Evolutionary conservation across 768 basidiomycete species (phyloP), one percentile per base, ranked within the genome.

Genomic region (Harrya chromipes): DNA sequence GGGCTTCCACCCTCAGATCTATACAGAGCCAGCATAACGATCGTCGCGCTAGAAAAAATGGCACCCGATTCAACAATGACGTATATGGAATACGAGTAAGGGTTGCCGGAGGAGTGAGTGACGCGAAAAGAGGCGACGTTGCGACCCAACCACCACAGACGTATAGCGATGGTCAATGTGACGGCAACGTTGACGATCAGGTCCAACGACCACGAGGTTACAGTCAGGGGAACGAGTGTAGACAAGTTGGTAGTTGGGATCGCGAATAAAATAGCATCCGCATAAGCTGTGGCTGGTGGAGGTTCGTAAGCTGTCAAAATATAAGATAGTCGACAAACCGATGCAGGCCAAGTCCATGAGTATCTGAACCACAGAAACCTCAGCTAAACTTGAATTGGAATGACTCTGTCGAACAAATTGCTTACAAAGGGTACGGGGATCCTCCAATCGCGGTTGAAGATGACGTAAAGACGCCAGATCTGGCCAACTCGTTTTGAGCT

Each of bases 391-490:
- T 26, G 14, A 31, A 1, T 8, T 37, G 6, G 45, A 26, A 39
- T 12, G 3, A 36, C 9, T 6, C 14, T 36, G 10, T 6, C 14
- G 5, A 4, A 20, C 2, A 4, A 5, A 1, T 36, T 49, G 13
- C 61, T 40, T 46, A 63, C 62, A 14, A 61, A 57, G 29, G 54
- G 11, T 17, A 61, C 11, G 12, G 49, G 33, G 3, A 63, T 29
- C 21, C 43, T 61, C 62, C 62, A 63, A 41, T 57, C 52, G 20
- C 47, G 52, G 31, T 45, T 43, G 20, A 52, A 63, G 29, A 63
- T 62, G 26, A 61, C 19, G 36, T 63, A 60, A 20, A 63, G 50
- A 5, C 62, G 50, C 62, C 62, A 63, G 19, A 62, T 43, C 53
- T 63, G 9, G 49, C 16, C 24, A 11, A 9, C 9, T 14, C 19